Evolutionary conservation across 2,329 filamentous ascomycete species (phyloP).

Genomic region (Cercospora citrullina): DNA sequence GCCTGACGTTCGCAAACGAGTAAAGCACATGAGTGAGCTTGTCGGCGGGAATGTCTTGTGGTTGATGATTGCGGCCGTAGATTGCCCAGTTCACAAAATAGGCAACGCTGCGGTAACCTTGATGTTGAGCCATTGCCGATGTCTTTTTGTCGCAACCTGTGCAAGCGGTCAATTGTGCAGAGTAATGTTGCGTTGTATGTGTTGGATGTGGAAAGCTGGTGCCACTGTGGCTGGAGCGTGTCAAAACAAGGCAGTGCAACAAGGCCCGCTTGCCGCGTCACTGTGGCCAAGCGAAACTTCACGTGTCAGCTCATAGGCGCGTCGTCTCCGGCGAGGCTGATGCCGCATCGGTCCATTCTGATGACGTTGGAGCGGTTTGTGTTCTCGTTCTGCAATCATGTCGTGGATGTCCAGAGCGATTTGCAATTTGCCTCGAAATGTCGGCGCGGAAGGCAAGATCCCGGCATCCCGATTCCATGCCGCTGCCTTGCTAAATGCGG

Average conservation of each 20-base stretch:
- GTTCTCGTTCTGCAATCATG: background rate
- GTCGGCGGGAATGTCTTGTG: slow-evolving; percentile 76
- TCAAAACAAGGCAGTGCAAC: slow-evolving; percentile 27
- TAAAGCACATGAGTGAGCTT: slow-evolving; percentile 89
- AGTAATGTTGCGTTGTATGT: slow-evolving; percentile 4
- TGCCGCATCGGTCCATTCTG: background rate
- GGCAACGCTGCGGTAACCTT: slow-evolving; percentile 37
- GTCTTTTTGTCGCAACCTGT: too few species aligned
- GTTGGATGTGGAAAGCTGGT: slow-evolving; percentile 10
- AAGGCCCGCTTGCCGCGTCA: slow-evolving; percentile 4
- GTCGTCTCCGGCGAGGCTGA: background rate
- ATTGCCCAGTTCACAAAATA: slow-evolving; percentile 41
- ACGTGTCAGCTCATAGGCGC: background rate
- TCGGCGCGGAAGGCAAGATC: background rate
- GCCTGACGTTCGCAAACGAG: slow-evolving; percentile 81
- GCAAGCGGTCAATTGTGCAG: slow-evolving; percentile 3
- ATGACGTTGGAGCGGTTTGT: background rate
- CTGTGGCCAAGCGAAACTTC: slow-evolving; percentile 8
- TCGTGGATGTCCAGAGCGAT: background rate
- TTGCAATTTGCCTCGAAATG: background rate
- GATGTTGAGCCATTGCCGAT: slow-evolving; percentile 27
- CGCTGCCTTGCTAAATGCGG: background rate
- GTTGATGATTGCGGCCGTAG: slow-evolving; percentile 65
- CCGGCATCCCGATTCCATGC: background rate
- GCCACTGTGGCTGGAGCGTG: slow-evolving; percentile 15